Base-by-base conservation (phyloP, 2,329 filamentous ascomycete genomes). In the Talaromyces albobiverticillius region DNA sequence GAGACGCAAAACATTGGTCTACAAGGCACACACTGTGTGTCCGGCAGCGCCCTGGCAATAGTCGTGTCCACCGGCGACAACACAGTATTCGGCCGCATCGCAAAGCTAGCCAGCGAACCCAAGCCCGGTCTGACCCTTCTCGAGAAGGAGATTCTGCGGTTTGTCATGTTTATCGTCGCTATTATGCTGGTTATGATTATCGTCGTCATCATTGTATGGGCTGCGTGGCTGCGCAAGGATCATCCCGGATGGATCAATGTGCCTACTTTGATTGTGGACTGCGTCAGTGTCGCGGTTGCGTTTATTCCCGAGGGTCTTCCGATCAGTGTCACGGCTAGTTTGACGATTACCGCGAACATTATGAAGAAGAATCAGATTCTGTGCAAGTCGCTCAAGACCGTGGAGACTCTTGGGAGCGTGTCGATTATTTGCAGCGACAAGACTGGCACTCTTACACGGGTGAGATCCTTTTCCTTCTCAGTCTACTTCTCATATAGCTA, bases 341-440 rank as follows among this genome's bases (percentile, higher is more conserved):
- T 92, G 59, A 90, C 88, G 0, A 91, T 92, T 56, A 86, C 83
- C 1, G 88, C 88, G 18, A 88, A 87, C 59, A 79, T 88, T 61
- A 90, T 92, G 88, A 79, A 79, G 59, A 85, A 86, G 71, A 86
- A 90, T 68, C 87, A 87, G 64, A 84, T 91, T 41, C 79, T 91
- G 8, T 90, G 87, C 82, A 91, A 91, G 71, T 89, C 85, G 0
- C 76, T 92, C 45, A 89, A 89, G 71, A 90, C 88, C 0, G 87
- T 90, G 0, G 88, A 90, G 70, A 90, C 87, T 0, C 78, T 90
- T 0, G 88, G 88, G 0, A 79, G 84, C 0, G 87, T 90, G 1
- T 87, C 85, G 0, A 82, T 89, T 7, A 85, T 91, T 38, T 89
- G 87, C 66, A 89, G 86, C 0, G 88, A 90, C 67, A 90, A 90